Evolutionary conservation across 2,329 filamentous ascomycete species (phyloP), one percentile per base, ranked within the genome.

Genomic region (Colletotrichum sp.): DNA sequence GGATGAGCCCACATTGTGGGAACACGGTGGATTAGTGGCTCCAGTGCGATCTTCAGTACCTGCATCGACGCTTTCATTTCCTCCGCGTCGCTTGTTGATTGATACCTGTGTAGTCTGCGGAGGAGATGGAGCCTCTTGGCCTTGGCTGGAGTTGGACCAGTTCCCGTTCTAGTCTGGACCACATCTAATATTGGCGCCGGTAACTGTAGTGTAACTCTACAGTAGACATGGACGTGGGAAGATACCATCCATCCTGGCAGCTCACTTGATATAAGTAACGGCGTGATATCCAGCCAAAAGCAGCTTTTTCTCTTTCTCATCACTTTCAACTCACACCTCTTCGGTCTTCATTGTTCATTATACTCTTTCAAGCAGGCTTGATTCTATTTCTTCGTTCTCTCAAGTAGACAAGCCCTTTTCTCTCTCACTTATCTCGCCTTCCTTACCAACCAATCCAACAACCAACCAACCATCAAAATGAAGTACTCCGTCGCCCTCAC

Each of bases 301-400:
- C 5, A 8, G 5, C 5, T 4, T 8, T 13, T 52, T 32, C 15
- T 32, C 3, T 16, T 8, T 39, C 43, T 55, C 73, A 60, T 60
- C 34, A 30, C 58, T 58, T 75, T 60, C 70, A 39, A 48, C 43
- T 52, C 64, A 25, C 43, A 39, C 32, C 55, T 43, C 65, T 66
- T 64, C 62, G 8, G 25, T 55, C 30, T 61, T 67, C 64, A 18
- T 25, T 65, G 5, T 73, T 69, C 73, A 68, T 43, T 52, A 73
- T 70, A 73, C 34, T 75, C 70, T 52, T 75, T 73, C 73, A 75
- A 73, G 73, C 73, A 73, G 73, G 73, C 73, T 73, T 75, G 73
- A 75, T 73, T 71, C 39, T 39, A 36, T 48, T 73, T 75, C 30
- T 43, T 60, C 64, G 28, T 5, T 73, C 73, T 61, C 64, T 73